Base-by-base conservation (phyloP, 2,329 filamentous ascomycete genomes). In the Diaporthe velutina region DNA sequence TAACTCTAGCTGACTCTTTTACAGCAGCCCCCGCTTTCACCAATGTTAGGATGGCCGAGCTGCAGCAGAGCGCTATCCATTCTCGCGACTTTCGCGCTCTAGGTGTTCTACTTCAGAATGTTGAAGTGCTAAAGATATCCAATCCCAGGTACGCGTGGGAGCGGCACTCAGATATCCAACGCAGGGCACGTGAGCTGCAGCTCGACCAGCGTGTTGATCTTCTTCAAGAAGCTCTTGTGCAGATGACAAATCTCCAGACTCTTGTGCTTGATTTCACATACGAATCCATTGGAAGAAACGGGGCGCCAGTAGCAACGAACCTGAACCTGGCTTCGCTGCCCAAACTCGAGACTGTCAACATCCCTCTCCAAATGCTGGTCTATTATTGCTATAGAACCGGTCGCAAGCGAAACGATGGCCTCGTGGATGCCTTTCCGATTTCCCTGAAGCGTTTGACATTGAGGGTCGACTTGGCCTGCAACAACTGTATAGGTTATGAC, bases 181-280 rank as follows among this genome's bases (percentile, higher is more conserved):
- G 4, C 9, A 22, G 2, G 3, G 2, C 2, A 0, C 8, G 15
- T 2, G 55, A 13, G 0, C 12, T 2, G 30, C 15, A 0, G 5
- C 55, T 22, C 30, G 55, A 19, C 30, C 1, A 58, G 10, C 30
- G 30, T 3, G 2, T 58, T 17, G 2, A n/a, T 2, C 6, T 25
- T n/a, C 12, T 58, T 2, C 30, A 40, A 13, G 55, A 7, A 0
- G 22, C 33, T 25, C 33, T 58, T 3, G 0, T 0, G 33, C 35
- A 17, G 12, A 58, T 58, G 55, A 58, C 38, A 12, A 25, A 13
- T 3, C 33, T 58, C 4, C 33, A 17, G 7, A 58, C 55, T 3
- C 1, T 58, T 33, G 4, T 0, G 1, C 33, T 58, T 13, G 33
- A 58, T 1, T 38, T n/a, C 10, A 17, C 15, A 19, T 45, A 45